These are phyloP conservation scores for Lupinus albus DNA, from an alignment of 306 rosid genomes.

Conservation along the genomic window DNA sequence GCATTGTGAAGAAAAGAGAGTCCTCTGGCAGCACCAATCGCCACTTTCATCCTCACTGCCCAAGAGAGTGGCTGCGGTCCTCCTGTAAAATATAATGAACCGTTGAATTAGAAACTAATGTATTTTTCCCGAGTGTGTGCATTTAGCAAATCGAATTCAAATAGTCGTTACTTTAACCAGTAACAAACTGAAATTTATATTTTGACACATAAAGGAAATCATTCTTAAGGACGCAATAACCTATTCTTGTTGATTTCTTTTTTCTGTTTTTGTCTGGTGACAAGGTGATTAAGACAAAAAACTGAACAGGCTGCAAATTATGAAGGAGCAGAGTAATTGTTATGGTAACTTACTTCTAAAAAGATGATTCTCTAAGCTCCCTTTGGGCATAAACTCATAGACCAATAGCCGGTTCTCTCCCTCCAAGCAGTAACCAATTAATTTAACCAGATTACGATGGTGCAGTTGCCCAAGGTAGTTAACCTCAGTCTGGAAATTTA, in stretches of 20 bases:
- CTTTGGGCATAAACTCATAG: conserved; percentile 92
- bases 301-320: background rate
- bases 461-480: conserved; percentile 87
- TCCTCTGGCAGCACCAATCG: conserved; percentile 90
- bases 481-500: conserved; percentile 84
- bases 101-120: background rate
- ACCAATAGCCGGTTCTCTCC: conserved; percentile 89
- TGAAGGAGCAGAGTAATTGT: background rate
- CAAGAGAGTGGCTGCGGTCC: conserved; percentile 91
- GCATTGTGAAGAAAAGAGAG: conserved; percentile 94
- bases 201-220: conserved; percentile 8
- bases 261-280: conserved; percentile 12
- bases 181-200: background rate
- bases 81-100: conserved; percentile 56
- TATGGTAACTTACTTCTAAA: conserved; percentile 70
- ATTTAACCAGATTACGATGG: conserved; percentile 86
- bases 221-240: conserved; percentile 6
- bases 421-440: conserved; percentile 89
- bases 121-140: background rate
- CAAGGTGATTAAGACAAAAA: conserved; percentile 6
- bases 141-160: background rate
- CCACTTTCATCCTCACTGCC: conserved; percentile 90
- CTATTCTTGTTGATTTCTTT: background rate
- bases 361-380: conserved; percentile 94
- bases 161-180: conserved; percentile 4